Evolutionary conservation across 176 grass and related monocot genomes (phyloP).

Genomic region (Coix lacrymajobi): DNA sequence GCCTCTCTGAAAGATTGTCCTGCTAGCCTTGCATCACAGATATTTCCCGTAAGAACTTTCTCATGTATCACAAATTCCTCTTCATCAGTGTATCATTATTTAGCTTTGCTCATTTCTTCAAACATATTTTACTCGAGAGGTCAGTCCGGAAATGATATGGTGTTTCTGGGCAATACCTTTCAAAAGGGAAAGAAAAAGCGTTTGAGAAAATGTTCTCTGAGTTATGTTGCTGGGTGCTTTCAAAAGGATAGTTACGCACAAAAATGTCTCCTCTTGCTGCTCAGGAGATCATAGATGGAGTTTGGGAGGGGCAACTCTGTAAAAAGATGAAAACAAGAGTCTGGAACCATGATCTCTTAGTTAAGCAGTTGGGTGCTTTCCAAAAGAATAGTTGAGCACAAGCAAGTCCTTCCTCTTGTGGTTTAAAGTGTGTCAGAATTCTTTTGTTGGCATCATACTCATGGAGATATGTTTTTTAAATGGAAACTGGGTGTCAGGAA

Average conservation of each 20-base stretch:
- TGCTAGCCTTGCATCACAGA: neutral
- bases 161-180: neutral
- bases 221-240: conserved; percentile 10
- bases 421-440: conserved; percentile 2
- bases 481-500: neutral
- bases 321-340: neutral
- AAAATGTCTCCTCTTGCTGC: conserved; percentile 18
- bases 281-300: neutral
- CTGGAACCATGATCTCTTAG: neutral
- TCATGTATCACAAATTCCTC: conserved; percentile 25
- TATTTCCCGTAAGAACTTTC: conserved; percentile 28
- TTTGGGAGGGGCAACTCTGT: neutral
- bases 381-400: conserved; percentile 34
- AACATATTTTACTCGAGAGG: conserved; percentile 30
- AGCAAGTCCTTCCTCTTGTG: conserved; percentile 29
- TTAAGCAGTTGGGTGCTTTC: conserved; percentile 7
- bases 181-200: neutral
- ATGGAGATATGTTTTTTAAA: neutral
- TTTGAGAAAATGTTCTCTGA: neutral
- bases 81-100: neutral
- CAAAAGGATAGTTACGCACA: conserved; percentile 22
- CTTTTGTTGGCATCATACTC: conserved; percentile 25
- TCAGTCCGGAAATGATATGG: conserved; percentile 18
- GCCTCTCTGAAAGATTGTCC: conserved; percentile 20
- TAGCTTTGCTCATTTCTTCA: conserved; percentile 21